Base-by-base conservation (phyloP, 495 filamentous ascomycete genomes). In the Daldinia grandis region DNA sequence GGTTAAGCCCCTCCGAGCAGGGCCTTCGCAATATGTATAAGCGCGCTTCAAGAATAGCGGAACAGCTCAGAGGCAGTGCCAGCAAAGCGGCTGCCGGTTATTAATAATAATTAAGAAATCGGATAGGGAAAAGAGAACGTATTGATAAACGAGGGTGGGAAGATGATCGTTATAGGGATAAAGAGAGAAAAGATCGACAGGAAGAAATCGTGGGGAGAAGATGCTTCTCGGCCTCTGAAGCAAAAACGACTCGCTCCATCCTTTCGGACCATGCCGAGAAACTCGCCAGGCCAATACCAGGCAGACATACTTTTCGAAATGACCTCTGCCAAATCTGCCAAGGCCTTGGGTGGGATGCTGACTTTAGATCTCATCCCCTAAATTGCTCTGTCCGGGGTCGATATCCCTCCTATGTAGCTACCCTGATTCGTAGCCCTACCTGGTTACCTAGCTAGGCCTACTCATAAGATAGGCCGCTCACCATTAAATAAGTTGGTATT, bases 261-360 rank as follows among this genome's bases (percentile, higher is more conserved):
- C 40, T 58, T 62, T 69, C 70, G 65, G 70, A 54, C 65, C 65
- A 62, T 53, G 65, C 65, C 65, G 65, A 69, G 65, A 69, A 73
- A 66, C 7, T 33, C 42, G 58, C 5, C 28, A 68, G 57, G 27
- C 62, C 64, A 64, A 68, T 68, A 28, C 60, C 27, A 56, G 31
- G 57, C 47, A 17, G 50, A 35, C 5, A 42, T 33, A n/a, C 70
- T 53, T 62, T 54, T 47, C 0, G 28, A 62, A 31, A 65, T 68
- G 64, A 58, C 61, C 62, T 69, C 61, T 61, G 58, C 70, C 65
- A 69, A 65, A 69, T 51, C 61, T 38, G 65, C 70, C 70, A 73
- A 69, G 70, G 61, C 49, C 65, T 73, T 73, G 65, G 70, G 70
- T 72, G 33, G 64, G 54, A 68, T 64, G 64, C 60, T 33, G 53